Evolutionary conservation across 2,329 filamentous ascomycete species (phyloP).

Genomic region (Rhynchosporium agropyri): DNA sequence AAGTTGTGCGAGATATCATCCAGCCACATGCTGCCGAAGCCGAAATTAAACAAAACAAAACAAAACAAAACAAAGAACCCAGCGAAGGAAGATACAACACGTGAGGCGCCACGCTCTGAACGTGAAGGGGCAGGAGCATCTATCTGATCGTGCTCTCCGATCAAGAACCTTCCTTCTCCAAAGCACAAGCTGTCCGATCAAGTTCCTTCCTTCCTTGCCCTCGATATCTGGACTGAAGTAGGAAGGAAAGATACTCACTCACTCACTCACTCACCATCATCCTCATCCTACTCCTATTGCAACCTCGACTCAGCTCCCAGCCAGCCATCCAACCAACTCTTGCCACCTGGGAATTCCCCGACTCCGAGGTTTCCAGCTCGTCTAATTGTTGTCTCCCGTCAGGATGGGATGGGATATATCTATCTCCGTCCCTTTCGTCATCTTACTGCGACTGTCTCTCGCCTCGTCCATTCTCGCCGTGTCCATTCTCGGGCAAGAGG

Average conservation of each 20-base stretch:
- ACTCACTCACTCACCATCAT: too few relatives aligned
- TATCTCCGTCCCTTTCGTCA: constrained; percentile 1
- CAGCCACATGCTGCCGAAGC: neutral
- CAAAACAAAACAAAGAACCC: neutral
- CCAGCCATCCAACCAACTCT: neutral
- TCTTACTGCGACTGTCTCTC: neutral
- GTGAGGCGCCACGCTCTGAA: constrained; percentile 12
- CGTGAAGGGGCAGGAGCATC: neutral
- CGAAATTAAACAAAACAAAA: neutral
- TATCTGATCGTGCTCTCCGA: neutral
- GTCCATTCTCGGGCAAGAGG: neutral
- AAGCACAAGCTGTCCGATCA: neutral
- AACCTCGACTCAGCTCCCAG: neutral
- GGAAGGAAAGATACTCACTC: too few relatives aligned
- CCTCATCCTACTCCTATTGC: neutral
- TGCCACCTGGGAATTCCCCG: constrained; percentile 15
- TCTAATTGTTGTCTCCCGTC: neutral
- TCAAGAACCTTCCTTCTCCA: neutral
- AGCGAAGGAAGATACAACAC: neutral
- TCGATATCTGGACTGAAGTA: too few relatives aligned
- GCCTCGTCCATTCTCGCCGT: neutral
- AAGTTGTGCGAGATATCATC: too few relatives aligned
- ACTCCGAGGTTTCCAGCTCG: neutral
- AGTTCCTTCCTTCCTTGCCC: neutral
- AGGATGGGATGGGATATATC: neutral